Percentiles rank a stretch among this genome's conserved stretches.
Conservation (phyloP, 176 grass and related monocot species). For the Otatea glauca region DNA sequence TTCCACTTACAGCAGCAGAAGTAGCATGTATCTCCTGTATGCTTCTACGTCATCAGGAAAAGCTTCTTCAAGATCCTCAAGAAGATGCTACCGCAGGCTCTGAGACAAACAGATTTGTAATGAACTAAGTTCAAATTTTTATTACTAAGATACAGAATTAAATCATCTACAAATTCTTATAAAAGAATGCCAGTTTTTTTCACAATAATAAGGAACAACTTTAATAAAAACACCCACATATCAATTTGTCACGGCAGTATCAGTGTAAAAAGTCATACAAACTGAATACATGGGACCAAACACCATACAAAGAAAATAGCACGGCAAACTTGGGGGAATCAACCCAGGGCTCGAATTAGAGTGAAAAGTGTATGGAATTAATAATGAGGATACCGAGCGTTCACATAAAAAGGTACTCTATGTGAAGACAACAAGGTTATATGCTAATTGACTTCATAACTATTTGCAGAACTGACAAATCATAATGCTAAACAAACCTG, state of each 20-base stretch:
- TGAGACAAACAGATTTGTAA: constrained; percentile 53
- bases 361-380: background rate
- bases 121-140: background rate
- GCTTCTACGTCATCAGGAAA: constrained; percentile 86
- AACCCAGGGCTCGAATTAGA: background rate
- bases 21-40: constrained; percentile 79
- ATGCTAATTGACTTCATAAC: background rate
- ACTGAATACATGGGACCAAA: background rate
- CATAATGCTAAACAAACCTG: background rate
- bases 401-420: background rate
- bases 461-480: background rate
- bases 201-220: background rate
- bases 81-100: constrained; percentile 73
- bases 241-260: background rate
- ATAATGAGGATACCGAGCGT: background rate
- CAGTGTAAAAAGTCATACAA: background rate
- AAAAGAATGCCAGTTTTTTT: background rate
- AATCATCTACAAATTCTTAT: background rate
- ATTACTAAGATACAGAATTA: background rate
- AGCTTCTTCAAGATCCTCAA: constrained; percentile 86
- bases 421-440: background rate
- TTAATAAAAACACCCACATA: background rate
- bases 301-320: constrained; percentile 13
- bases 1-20: constrained; percentile 89
- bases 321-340: background rate